Conservation (phyloP, 2,329 filamentous ascomycete species). For the Peltaster fructicola region DNA sequence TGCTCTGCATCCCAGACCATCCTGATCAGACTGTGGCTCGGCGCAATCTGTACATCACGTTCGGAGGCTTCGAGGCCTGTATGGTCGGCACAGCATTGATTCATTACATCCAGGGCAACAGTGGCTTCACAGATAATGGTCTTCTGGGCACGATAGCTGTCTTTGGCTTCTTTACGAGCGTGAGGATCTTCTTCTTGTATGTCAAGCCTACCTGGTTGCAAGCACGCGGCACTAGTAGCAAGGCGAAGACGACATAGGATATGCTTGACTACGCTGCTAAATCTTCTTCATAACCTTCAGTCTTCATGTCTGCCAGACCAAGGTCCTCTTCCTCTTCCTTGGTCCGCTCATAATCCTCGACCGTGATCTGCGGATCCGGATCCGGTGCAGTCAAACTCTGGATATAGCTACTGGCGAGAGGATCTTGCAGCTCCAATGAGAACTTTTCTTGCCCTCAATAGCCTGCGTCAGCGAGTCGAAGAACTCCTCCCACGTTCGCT, state of each 20-base stretch:
- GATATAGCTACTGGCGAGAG: constrained; percentile 81
- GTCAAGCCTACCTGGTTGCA: constrained; percentile 11
- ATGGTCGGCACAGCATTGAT: constrained; percentile 10
- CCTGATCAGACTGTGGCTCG: constrained; percentile 2
- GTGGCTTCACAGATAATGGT: constrained; percentile 8
- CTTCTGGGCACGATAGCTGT: constrained; percentile 4
- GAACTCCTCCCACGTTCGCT: constrained; percentile 61
- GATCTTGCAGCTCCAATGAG: constrained; percentile 68
- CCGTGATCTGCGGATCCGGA: constrained; percentile 66
- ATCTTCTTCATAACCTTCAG: constrained; percentile 57
- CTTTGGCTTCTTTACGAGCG: constrained; percentile 6
- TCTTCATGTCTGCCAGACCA: constrained; percentile 82
- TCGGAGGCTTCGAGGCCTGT: constrained; percentile 10
- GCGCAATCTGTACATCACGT: constrained; percentile 9
- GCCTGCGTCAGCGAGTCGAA: constrained; percentile 61
- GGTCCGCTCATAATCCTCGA: constrained; percentile 71
- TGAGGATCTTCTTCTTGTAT: constrained; percentile 9
- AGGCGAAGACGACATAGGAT: too few species aligned
- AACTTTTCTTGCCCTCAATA: constrained; percentile 69
- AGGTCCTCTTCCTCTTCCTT: constrained; percentile 88
- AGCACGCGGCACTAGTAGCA: constrained; percentile 8
- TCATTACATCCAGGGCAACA: constrained; percentile 8
- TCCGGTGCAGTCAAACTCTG: constrained; percentile 68
- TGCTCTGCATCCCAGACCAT: constrained; percentile 13
- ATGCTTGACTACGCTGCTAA: too few species aligned